Evolutionary conservation across 371 early-diverging fungal genomes (phyloP).

Genomic region (Lichtheimia corymbifera): DNA sequence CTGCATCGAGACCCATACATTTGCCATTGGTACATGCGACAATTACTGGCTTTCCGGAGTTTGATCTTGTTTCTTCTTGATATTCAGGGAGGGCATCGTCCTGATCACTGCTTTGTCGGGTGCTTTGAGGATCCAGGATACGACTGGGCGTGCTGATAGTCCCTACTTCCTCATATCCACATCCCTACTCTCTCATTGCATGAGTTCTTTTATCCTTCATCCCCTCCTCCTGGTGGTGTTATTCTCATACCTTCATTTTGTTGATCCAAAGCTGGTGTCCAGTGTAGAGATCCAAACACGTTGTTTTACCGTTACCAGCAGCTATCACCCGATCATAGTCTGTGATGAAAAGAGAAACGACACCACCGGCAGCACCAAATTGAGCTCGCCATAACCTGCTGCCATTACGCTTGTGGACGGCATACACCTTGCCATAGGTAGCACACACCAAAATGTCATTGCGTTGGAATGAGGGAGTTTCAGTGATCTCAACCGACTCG

Average conservation of each 20-base stretch:
- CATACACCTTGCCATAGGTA: constrained; percentile 39
- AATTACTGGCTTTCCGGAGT: constrained; percentile 16
- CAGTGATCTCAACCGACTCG: background rate
- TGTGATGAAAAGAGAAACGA: constrained; percentile 33
- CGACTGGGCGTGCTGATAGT: constrained; percentile 20
- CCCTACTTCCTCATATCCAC: constrained; percentile 27
- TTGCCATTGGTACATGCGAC: constrained; percentile 30
- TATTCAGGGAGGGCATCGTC: constrained; percentile 3
- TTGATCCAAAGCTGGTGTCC: constrained; percentile 33
- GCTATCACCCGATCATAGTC: constrained; percentile 26
- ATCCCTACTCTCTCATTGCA: constrained; percentile 14
- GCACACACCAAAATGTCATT: constrained; percentile 35
- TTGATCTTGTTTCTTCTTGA: background rate
- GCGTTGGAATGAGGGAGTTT: constrained; percentile 12
- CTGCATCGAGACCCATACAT: constrained; percentile 26
- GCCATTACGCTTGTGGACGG: constrained; percentile 32
- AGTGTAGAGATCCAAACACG: constrained; percentile 21
- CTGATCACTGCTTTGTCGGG: background rate
- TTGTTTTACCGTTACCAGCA: constrained; percentile 22
- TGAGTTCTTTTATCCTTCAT: background rate
- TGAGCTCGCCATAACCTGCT: constrained; percentile 29
- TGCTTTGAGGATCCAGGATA: constrained; percentile 1
- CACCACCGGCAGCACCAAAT: constrained; percentile 18
- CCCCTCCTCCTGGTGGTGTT: background rate
- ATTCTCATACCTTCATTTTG: constrained; percentile 32